Evolutionary conservation across 2,329 filamentous ascomycete genomes (phyloP).

Genomic region (Coniella lustricola): DNA sequence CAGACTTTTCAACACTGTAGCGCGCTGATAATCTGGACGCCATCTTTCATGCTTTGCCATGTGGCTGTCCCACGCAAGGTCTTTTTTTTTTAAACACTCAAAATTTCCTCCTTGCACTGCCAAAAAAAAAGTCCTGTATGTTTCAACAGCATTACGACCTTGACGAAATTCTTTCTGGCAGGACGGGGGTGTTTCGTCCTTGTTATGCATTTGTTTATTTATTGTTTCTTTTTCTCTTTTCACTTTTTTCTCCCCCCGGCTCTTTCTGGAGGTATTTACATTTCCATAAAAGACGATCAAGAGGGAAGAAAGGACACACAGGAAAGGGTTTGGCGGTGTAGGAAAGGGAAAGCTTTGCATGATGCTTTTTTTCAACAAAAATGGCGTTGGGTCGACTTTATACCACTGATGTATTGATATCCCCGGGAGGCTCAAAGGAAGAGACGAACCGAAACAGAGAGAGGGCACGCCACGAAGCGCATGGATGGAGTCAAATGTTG

Average conservation of each 20-base stretch:
- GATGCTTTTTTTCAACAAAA: slow-evolving; percentile 19
- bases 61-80: too few relatives aligned
- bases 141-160: slow-evolving; percentile 24
- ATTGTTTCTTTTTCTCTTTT: slow-evolving; percentile 1
- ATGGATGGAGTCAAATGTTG: not conserved
- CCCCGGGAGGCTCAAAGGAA: slow-evolving; percentile 12
- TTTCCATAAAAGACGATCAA: slow-evolving; percentile 2
- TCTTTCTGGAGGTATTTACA: not conserved
- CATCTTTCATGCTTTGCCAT: too few relatives aligned
- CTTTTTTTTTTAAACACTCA: not conserved
- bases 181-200: slow-evolving; percentile 4
- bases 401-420: slow-evolving; percentile 17
- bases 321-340: not conserved
- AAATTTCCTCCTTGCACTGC: slow-evolving; percentile 2
- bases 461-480: not conserved
- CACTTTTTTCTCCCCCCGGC: not conserved
- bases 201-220: not conserved
- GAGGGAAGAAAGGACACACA: not conserved
- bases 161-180: slow-evolving; percentile 2
- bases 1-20: slow-evolving; percentile 15
- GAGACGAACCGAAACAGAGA: not conserved
- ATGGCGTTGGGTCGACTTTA: slow-evolving; percentile 16
- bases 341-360: slow-evolving; percentile 5
- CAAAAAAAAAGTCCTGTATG: slow-evolving; percentile 18
- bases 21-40: slow-evolving; percentile 5